A percentile compares a stretch with the other conserved stretches of the same genome.
phyloP scores from a whole-genome alignment of 2,329 filamentous ascomycete species.

The Pseudocercospora musae region DNA sequence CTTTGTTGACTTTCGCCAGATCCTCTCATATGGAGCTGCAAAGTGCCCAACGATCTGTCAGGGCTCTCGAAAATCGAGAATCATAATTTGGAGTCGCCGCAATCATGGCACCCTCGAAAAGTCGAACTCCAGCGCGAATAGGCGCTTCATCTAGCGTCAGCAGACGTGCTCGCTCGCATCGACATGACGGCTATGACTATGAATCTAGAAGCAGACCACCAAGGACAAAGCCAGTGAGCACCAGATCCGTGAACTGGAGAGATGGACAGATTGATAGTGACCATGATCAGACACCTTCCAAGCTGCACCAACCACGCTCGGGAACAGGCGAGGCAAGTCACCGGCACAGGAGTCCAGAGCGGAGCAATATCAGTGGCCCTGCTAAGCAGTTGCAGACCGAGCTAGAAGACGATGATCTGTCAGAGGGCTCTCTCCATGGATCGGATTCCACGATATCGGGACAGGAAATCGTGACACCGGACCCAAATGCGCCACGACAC shows the following conservation, averaged over 20 bases:
- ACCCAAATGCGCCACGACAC: no score
- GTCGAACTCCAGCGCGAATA: neutral
- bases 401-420: neutral
- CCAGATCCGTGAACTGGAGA: neutral
- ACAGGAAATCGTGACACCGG: no score
- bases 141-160: neutral
- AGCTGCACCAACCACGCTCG: neutral
- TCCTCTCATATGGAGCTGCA: neutral
- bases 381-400: neutral
- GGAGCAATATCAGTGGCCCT: neutral
- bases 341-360: neutral
- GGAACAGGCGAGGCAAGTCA: neutral
- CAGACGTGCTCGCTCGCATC: neutral
- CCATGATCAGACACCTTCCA: neutral
- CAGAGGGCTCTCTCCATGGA: no score
- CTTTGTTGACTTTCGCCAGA: neutral
- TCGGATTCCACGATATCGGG: no score
- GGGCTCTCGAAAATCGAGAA: no score
- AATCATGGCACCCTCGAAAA: neutral
- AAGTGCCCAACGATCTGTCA: neutral
- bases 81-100: neutral
- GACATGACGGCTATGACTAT: neutral
- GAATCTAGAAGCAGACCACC: neutral
- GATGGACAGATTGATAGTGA: neutral
- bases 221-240: neutral